Conservation (phyloP, 768 basidiomycete species). For the Lactifluus hygrophoroides region DNA sequence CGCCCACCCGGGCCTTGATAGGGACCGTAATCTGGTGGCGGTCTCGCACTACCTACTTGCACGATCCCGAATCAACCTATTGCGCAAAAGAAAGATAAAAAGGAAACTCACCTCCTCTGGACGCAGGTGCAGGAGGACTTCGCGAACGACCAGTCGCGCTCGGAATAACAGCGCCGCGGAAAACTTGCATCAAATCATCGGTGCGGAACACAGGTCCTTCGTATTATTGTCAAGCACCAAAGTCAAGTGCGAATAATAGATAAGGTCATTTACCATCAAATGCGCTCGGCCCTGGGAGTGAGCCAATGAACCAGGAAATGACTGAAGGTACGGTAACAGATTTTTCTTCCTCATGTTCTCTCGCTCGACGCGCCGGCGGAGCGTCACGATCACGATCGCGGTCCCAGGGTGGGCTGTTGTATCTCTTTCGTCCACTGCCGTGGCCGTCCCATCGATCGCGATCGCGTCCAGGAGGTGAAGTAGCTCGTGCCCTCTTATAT, state of each 20-base stretch:
- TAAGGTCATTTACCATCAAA: conserved; percentile 71
- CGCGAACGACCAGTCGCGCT: conserved; percentile 41
- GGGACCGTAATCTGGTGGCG: conserved; percentile 81
- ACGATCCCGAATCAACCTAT: conserved; percentile 2
- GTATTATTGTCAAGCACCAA: conserved; percentile 9
- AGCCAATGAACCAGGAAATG: conserved; percentile 77
- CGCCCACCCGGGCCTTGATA: conserved; percentile 58
- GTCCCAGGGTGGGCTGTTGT: conserved; percentile 38
- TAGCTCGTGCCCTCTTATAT: conserved; percentile 37
- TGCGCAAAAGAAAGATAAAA: background rate
- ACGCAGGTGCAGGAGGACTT: conserved; percentile 43
- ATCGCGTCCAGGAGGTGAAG: conserved; percentile 44
- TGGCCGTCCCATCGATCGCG: conserved; percentile 35
- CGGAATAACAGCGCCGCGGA: conserved; percentile 76
- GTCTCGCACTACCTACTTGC: conserved; percentile 49
- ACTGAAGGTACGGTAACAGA: conserved; percentile 35
- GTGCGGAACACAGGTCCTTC: conserved; percentile 83
- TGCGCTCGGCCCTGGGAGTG: conserved; percentile 57
- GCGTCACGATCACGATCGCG: conserved; percentile 38
- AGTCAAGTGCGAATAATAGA: conserved; percentile 9
- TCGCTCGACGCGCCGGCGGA: conserved; percentile 30
- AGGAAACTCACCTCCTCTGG: conserved; percentile 36
- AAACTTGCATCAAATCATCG: conserved; percentile 82
- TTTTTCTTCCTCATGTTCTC: conserved; percentile 42
- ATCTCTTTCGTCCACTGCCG: conserved; percentile 32